phyloP scores from a whole-genome alignment of 495 filamentous ascomycete species.

The Penicillium psychrofluorescens region DNA sequence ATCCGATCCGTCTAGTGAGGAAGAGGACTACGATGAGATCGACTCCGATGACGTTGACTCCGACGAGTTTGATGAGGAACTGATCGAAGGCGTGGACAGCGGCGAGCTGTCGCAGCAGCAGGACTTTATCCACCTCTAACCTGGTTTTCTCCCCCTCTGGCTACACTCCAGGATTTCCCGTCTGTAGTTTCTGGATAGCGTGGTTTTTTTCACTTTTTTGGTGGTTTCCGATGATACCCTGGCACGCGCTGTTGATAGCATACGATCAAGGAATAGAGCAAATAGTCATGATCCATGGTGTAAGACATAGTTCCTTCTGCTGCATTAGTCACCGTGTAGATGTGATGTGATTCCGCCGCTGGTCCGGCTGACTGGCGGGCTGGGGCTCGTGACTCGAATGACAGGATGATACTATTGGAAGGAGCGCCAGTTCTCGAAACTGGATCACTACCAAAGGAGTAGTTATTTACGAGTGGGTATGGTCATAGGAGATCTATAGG shows the following conservation, averaged over 20 bases:
- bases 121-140: constrained; percentile 48
- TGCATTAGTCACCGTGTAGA: too few relatives aligned
- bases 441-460: too few relatives aligned
- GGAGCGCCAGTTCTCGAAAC: too few relatives aligned
- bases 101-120: constrained; percentile 56
- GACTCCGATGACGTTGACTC: constrained; percentile 87
- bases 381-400: too few relatives aligned
- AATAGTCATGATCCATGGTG: background rate
- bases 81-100: constrained; percentile 37
- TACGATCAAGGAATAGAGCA: background rate
- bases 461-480: too few relatives aligned
- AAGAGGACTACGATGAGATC: constrained; percentile 65
- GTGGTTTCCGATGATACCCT: background rate
- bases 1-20: constrained; percentile 78
- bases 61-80: constrained; percentile 62
- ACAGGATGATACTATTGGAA: too few relatives aligned
- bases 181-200: constrained; percentile 9
- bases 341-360: background rate
- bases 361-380: too few relatives aligned
- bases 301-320: too few relatives aligned
- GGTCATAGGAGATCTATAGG: too few relatives aligned
- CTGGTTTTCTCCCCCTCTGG: too few relatives aligned
- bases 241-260: too few relatives aligned
- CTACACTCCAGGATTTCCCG: too few relatives aligned
- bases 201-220: background rate